These are phyloP conservation scores for Vishniacozyma victoriae DNA, from an alignment of 768 basidiomycete species.

Conservation along the genomic window DNA sequence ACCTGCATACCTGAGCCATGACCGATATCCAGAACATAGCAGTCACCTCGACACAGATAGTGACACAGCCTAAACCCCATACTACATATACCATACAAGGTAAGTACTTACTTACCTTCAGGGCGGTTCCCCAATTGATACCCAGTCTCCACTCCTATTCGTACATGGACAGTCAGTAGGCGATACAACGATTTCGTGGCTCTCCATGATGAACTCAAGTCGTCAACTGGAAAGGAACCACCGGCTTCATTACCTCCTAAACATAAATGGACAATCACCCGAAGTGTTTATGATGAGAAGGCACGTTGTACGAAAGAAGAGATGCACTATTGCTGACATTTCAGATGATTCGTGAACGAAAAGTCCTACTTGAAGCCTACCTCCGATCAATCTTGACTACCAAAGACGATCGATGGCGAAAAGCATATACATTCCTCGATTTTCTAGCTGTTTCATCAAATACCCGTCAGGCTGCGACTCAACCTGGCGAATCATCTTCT, in stretches of 20 bases:
- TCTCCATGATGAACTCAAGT: conserved; percentile 72
- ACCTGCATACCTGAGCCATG: too few relatives aligned
- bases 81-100: conserved; percentile 43
- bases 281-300: conserved; percentile 53
- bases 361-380: conserved; percentile 70
- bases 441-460: conserved; percentile 65
- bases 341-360: conserved; percentile 66
- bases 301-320: conserved; percentile 25
- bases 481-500: conserved; percentile 5
- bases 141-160: conserved; percentile 71
- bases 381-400: conserved; percentile 76
- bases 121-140: too few relatives aligned
- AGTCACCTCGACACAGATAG: conserved; percentile 42
- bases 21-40: conserved; percentile 42
- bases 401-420: conserved; percentile 77
- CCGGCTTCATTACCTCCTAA: conserved; percentile 80
- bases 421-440: conserved; percentile 68
- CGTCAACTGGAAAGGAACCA: conserved; percentile 71
- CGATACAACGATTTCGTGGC: conserved; percentile 93
- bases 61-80: conserved; percentile 36
- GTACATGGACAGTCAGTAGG: conserved; percentile 88
- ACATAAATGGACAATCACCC: conserved; percentile 64
- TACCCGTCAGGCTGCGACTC: not conserved
- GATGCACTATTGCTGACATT: not conserved
- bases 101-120: conserved; percentile 9